phyloP scores from a whole-genome alignment of 139 green algal genomes.

The Chlamydomonas schloesseri region DNA sequence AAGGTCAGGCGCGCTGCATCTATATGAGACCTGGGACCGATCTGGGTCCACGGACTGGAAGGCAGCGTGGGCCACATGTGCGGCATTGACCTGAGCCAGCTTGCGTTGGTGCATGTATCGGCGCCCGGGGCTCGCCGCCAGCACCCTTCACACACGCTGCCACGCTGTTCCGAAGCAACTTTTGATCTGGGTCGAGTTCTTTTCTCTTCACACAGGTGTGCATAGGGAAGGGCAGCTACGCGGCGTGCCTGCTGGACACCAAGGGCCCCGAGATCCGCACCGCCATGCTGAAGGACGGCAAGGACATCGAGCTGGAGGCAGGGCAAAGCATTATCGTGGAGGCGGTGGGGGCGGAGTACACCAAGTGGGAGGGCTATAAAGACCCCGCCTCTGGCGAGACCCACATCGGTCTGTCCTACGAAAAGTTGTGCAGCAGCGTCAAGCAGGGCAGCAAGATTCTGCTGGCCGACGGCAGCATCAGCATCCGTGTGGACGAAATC shows the following conservation, averaged over 20 bases:
- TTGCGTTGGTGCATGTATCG: no score
- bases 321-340: conserved; percentile 71
- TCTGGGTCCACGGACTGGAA: no score
- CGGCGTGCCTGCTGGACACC: conserved; percentile 70
- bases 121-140: no score
- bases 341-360: conserved; percentile 71
- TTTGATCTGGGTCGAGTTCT: no score
- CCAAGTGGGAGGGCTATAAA: conserved; percentile 62
- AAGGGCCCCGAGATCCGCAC: conserved; percentile 75
- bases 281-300: conserved; percentile 55
- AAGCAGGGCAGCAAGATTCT: conserved; percentile 70
- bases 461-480: conserved; percentile 69
- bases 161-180: no score
- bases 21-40: no score
- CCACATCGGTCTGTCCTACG: conserved; percentile 68
- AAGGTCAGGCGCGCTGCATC: conserved; percentile 43
- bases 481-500: conserved; percentile 64
- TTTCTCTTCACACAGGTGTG: conserved; percentile 40
- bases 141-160: no score
- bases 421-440: conserved; percentile 66
- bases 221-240: conserved; percentile 33
- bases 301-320: conserved; percentile 60
- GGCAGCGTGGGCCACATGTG: no score
- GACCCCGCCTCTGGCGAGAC: conserved; percentile 56
- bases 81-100: no score